phyloP scores from a whole-genome alignment of 176 grass and related monocot species.

The Dactylis glomerata region DNA sequence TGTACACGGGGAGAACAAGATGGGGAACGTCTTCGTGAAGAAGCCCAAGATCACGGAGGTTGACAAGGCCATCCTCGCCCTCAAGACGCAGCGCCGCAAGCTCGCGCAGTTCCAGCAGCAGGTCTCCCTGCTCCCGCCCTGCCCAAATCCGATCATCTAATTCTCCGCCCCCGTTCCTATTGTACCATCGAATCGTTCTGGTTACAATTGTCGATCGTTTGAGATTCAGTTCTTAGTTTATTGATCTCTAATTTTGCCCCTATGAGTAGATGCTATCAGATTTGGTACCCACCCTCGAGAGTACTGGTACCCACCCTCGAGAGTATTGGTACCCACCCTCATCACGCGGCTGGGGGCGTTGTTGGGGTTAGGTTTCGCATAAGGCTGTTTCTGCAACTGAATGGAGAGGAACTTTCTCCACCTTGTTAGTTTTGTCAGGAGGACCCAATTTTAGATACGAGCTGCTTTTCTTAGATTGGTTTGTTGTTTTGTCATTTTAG shows the following conservation, averaged over 20 bases:
- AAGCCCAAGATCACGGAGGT: constrained; percentile 98
- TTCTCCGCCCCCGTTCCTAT: not conserved
- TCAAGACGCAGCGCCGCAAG: constrained; percentile 96
- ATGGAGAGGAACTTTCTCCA: not conserved
- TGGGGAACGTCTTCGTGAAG: constrained; percentile 99
- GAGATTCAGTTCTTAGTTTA: not conserved
- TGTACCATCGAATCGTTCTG: not conserved
- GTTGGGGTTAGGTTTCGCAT: not conserved
- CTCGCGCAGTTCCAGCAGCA: constrained; percentile 92
- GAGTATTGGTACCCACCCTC: constrained; percentile 1
- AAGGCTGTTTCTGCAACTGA: not conserved
- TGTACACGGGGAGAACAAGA: not conserved
- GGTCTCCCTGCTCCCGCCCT: constrained; percentile 30
- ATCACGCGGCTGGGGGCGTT: not conserved
- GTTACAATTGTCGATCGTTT: not conserved
- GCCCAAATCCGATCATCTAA: not conserved
- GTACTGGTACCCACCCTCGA: not conserved
- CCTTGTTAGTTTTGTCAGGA: not conserved
- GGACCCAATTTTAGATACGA: not conserved
- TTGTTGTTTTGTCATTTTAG: not conserved
- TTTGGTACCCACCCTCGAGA: constrained; percentile 10
- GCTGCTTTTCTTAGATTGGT: not conserved
- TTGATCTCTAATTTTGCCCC: not conserved
- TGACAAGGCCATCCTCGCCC: constrained; percentile 88
- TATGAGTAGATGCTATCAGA: not conserved